Percentiles rank a stretch among this genome's conserved stretches.
These are phyloP conservation scores for Serendipita vermifera DNA, from an alignment of 768 basidiomycete genomes.

Conservation along the genomic window DNA sequence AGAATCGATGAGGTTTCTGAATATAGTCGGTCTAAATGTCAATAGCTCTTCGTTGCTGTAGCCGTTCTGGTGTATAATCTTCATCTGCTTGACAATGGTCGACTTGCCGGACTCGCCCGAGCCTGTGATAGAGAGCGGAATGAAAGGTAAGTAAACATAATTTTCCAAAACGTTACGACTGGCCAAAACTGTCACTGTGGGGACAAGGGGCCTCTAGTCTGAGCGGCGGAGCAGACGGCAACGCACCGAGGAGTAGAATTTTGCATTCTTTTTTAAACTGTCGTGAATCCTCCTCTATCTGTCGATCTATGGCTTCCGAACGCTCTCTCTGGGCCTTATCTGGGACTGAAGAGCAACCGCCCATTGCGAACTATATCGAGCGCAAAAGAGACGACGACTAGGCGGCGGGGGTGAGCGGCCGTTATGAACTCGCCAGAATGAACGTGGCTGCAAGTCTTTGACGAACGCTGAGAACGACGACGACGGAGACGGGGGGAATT, in stretches of 20 bases:
- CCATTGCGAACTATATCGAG: constrained; percentile 11
- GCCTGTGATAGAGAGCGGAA: constrained; percentile 49
- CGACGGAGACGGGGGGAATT: neutral
- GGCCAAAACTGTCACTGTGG: no score
- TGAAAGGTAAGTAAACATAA: no score
- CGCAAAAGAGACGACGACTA: neutral
- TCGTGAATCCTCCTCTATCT: constrained; percentile 75
- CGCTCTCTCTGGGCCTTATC: constrained; percentile 34
- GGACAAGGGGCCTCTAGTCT: no score
- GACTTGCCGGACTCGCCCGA: constrained; percentile 92
- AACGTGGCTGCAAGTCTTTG: no score
- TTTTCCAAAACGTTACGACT: no score
- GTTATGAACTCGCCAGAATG: no score
- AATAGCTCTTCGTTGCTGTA: constrained; percentile 68
- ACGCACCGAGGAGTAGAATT: constrained; percentile 76
- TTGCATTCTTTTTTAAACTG: constrained; percentile 82
- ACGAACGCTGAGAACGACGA: neutral
- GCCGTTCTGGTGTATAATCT: constrained; percentile 91
- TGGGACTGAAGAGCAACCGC: constrained; percentile 14
- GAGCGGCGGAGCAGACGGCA: no score
- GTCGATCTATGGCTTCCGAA: constrained; percentile 67
- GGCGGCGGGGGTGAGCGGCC: no score
- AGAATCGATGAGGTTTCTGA: constrained; percentile 77
- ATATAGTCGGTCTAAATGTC: constrained; percentile 64
- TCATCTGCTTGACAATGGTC: constrained; percentile 98